Base-by-base conservation (phyloP, 2,329 filamentous ascomycete genomes). In the Cladophialophora bantiana region DNA sequence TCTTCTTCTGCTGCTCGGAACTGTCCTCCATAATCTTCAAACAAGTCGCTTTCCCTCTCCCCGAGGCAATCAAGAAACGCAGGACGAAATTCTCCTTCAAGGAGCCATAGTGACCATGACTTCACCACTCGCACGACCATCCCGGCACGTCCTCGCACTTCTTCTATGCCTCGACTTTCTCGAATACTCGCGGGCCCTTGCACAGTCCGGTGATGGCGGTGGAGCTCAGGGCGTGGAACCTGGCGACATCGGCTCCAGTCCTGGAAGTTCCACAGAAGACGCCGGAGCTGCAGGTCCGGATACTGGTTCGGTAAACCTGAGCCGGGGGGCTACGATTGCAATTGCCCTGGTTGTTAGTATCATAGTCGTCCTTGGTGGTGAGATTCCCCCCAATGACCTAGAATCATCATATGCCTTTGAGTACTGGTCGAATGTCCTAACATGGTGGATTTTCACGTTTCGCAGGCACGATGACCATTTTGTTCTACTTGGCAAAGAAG, bases 401-500 rank as follows among this genome's bases (percentile, higher is more conserved):
- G 32, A 55, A 55, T 26, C 15, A 31, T 38, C 35, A 40, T 15
- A 42, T 26, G 35, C 15, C 31, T 7, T 50, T 12, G 26, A 26
- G 26, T 32, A 18, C 18, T 6, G 7, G 7, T 50, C 10, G 26
- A 45, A 13, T 26, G 15, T 59, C 50, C 59, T 68, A 26, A 63
- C 56, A 13, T 52, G 7, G 6, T 36, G 32, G 34, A 36, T 35
- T 26, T 20, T n/a, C 18, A 48, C 36, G 18, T 15, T 4, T 36
- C 38, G 12, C 59, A 71, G 69, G 56, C 48, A 69, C 69, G 3
- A 64, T 69, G 38, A 86, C 88, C 2, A 80, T 87, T 2, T 86
- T 95, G 34, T 96, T 91, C 81, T 92, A 89, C 77, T 77, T 94
- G 42, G 90, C 92, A 63, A 95, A 95, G 83, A 93, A 92, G 81